These are phyloP conservation scores for Comarum palustre DNA, from an alignment of 306 rosid species.

Conservation along the genomic window DNA sequence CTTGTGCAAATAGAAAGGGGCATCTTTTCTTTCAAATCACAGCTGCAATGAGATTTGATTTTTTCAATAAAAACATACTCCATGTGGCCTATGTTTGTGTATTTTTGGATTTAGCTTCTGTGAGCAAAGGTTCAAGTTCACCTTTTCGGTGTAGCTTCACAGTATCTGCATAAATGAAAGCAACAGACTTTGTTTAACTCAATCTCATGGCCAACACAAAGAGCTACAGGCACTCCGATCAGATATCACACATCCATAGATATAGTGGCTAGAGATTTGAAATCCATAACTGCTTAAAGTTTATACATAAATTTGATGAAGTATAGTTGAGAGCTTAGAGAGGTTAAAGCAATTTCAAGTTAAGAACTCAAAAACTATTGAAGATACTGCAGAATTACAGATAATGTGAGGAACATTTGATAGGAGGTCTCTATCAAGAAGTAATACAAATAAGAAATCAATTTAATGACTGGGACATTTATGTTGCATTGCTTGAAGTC, in stretches of 20 bases:
- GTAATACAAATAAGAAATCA: too few species aligned
- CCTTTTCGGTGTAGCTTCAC: constrained; percentile 79
- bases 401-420: not conserved
- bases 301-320: not conserved
- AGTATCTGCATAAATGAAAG: constrained; percentile 59
- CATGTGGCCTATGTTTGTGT: constrained; percentile 31
- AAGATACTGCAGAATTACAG: not conserved
- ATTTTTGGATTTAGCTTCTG: constrained; percentile 61
- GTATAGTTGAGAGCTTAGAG: not conserved
- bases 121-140: constrained; percentile 74
- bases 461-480: too few species aligned
- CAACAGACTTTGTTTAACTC: not conserved
- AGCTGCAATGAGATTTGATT: constrained; percentile 18
- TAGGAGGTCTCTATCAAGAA: not conserved
- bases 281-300: not conserved
- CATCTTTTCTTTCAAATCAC: not conserved
- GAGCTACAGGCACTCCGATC: not conserved
- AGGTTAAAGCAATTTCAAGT: not conserved
- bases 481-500: not conserved
- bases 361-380: not conserved
- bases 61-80: constrained; percentile 5
- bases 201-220: not conserved
- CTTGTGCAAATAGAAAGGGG: not conserved
- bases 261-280: not conserved
- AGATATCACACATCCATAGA: not conserved